Conservation (phyloP, 2,329 filamentous ascomycete species). For the Trichocomaceae sp. region DNA sequence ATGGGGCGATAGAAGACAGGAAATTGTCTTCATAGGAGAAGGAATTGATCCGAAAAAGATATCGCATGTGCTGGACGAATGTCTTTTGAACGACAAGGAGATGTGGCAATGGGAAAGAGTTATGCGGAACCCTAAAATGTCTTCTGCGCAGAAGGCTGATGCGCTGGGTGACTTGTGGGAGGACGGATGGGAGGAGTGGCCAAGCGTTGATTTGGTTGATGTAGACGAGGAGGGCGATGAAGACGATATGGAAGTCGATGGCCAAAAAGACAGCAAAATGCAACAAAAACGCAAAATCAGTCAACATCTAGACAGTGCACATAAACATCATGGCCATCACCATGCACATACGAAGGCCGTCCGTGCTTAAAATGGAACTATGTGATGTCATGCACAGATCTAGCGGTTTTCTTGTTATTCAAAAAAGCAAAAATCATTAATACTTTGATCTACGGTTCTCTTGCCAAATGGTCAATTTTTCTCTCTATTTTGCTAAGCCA, state of each 20-base stretch:
- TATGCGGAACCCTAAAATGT: slow-evolving; percentile 40
- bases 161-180: slow-evolving; percentile 49
- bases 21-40: slow-evolving; percentile 68
- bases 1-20: slow-evolving; percentile 65
- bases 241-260: slow-evolving; percentile 19
- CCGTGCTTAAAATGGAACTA: neutral
- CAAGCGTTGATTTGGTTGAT: slow-evolving; percentile 38
- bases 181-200: slow-evolving; percentile 55
- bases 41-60: slow-evolving; percentile 50
- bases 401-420: too few relatives aligned
- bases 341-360: neutral
- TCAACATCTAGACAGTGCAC: slow-evolving; percentile 22
- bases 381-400: too few relatives aligned
- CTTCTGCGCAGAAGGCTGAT: slow-evolving; percentile 39
- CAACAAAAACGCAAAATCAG: slow-evolving; percentile 26
- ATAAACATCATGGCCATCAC: slow-evolving; percentile 16
- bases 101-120: slow-evolving; percentile 49
- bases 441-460: too few relatives aligned
- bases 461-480: too few relatives aligned
- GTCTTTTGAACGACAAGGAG: slow-evolving; percentile 57
- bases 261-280: slow-evolving; percentile 14
- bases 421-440: too few relatives aligned
- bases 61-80: slow-evolving; percentile 51
- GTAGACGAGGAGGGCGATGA: slow-evolving; percentile 18
- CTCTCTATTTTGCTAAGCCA: too few relatives aligned